Evolutionary conservation across 768 basidiomycete genomes (phyloP), one percentile per base, ranked within the genome.

Genomic region (Symmetrospora coprosmae): DNA sequence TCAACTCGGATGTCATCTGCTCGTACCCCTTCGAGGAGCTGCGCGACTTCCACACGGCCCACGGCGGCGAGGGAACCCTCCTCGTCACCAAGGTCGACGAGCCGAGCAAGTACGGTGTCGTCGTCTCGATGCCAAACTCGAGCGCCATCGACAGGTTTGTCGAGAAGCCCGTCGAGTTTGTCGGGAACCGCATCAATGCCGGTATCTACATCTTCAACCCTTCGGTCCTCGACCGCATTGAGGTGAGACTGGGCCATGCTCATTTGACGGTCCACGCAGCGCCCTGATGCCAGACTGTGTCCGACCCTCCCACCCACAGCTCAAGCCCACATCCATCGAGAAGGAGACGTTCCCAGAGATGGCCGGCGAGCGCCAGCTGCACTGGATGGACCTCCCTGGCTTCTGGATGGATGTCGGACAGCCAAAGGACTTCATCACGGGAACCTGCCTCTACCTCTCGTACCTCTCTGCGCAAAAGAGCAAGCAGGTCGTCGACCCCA

Each of bases 121-220:
- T 76, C 43, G 75, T 76, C 37, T 72, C 73, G 63, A 71, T 73
- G 62, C 73, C 74, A 45, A 70, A 47, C 47, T 69, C 72, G 30
- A 73, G 73, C 17, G 68, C 73, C 39, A 76, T 76, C 63, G 75
- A 76, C 70, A 73, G 75, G 61, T 76, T 76, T 71, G 76, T 76
- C 56, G 76, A 76, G 70, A 76, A 76, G 71, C 76, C 76, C 28
- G 73, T 75, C 51, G 73, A 75, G 60, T 76, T 75, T 60, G 76
- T 76, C 58, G 76, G 76, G 31, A 76, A 76, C 73, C 67, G 75
- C 58, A 76, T 76, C 72, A 76, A 76, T 71, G 76, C 76, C 61
- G 76, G 76, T 69, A 76, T 76, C 71, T 76, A 76, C 73, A 74
- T 76, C 68, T 76, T 76, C 76, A 74, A 75, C 74, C 76, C 76